Percentiles rank a stretch among this genome's conserved stretches.
These are phyloP conservation scores for Rubia balearica DNA, from an alignment of 305 asterid genomes.

Conservation along the genomic window DNA sequence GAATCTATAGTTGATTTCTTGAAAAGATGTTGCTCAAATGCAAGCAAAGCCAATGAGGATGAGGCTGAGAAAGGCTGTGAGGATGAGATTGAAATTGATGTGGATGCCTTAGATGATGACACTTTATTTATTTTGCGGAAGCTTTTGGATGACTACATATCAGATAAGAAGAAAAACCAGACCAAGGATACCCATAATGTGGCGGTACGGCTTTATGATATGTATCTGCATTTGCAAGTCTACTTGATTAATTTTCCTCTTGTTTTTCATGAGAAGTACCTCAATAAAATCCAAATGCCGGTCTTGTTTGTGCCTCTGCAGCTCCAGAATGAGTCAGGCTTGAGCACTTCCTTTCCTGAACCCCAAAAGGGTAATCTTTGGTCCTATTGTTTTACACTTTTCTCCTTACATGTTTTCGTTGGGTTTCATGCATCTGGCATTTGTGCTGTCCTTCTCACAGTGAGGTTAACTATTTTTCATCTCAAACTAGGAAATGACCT, in stretches of 20 bases:
- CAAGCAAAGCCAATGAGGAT: conserved; percentile 44
- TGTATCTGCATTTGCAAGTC: too few relatives aligned
- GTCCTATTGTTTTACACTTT: background rate
- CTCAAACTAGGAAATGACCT: conserved; percentile 40
- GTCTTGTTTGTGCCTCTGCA: conserved; percentile 20
- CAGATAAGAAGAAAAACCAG: conserved; percentile 41
- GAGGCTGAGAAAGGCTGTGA: conserved; percentile 64
- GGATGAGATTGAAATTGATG: conserved; percentile 78
- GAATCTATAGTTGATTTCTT: conserved; percentile 54
- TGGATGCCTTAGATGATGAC: conserved; percentile 54
- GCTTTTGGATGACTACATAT: conserved; percentile 51
- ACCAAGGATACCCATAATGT: conserved; percentile 31
- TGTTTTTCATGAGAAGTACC: background rate
- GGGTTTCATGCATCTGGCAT: background rate
- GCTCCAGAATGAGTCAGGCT: conserved; percentile 46
- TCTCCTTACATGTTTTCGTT: background rate
- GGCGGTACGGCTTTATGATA: conserved; percentile 33
- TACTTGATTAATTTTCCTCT: background rate
- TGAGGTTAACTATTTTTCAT: conserved; percentile 1
- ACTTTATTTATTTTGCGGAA: conserved; percentile 46
- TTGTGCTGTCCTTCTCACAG: background rate
- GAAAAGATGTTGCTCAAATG: conserved; percentile 40
- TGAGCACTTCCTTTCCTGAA: conserved; percentile 39
- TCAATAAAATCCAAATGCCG: background rate
- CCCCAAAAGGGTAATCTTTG: conserved; percentile 41